These are phyloP conservation scores for Camellia japonica DNA, from an alignment of 148 eudicot genomes.

Conservation along the genomic window DNA sequence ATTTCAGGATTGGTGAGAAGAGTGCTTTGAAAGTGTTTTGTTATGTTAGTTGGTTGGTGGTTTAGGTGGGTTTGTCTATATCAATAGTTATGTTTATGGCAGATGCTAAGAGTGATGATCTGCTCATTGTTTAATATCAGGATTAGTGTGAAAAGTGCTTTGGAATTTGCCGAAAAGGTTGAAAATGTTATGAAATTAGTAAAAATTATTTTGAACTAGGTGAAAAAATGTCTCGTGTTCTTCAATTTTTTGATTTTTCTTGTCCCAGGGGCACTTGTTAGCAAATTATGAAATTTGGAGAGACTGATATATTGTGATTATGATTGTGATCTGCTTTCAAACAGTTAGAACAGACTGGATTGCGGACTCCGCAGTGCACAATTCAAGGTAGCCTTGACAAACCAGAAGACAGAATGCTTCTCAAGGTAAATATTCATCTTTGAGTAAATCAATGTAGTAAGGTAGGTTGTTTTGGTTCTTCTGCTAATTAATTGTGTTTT, in stretches of 20 bases:
- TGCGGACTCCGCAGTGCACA: slow-evolving; percentile 93
- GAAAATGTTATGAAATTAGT: neutral
- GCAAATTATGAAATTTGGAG: neutral
- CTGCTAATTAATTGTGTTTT: neutral
- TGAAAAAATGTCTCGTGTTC: neutral
- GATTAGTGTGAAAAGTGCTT: no score
- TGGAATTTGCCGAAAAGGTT: neutral
- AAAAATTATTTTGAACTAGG: neutral
- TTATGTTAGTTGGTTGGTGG: no score
- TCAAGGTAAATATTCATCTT: slow-evolving; percentile 44
- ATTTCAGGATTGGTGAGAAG: no score
- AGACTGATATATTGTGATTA: neutral
- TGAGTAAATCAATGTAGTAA: neutral
- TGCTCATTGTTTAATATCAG: no score
- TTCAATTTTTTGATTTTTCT: neutral
- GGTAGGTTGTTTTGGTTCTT: neutral
- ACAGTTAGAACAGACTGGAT: slow-evolving; percentile 74
- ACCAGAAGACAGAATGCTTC: slow-evolving; percentile 45
- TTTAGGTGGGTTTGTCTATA: no score
- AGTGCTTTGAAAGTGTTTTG: no score
- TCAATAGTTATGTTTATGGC: no score
- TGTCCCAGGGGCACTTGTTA: neutral
- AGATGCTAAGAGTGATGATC: no score
- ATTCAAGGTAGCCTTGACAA: slow-evolving; percentile 79
- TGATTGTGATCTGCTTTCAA: slow-evolving; percentile 14